Evolutionary conservation across 129 eudicot species (phyloP), one percentile per base, ranked within the genome.

Genomic region (Smallanthus sonchifolius): DNA sequence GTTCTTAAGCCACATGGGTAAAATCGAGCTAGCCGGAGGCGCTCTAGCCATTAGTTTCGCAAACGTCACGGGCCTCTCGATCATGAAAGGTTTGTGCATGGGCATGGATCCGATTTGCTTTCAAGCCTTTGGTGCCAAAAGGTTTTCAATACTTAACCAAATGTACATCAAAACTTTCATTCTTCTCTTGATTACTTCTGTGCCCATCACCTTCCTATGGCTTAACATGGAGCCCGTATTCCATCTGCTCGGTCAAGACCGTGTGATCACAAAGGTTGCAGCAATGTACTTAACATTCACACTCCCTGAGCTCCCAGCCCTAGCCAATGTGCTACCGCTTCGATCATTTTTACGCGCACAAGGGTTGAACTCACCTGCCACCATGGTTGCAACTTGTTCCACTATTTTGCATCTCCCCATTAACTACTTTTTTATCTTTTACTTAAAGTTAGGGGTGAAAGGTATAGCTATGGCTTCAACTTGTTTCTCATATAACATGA

Each of bases 81-180:
- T 94, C 51, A 86, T 94, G 82, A 94, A 91, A 73, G 98, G 98
- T 17, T 84, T 94, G 37, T 86, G 91, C 75, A 86, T 86, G 86
- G 98, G 92, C 10, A 94, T 94, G 98, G 98, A 94, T 7, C 97
- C 98, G 38, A 90, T 94, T 48, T 94, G 98, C 73, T 81, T 80
- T 76, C 98, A 94, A 74, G 97, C 98, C 44, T 94, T 70, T 72
- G 98, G 98, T 48, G 98, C 98, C 77, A 90, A 80, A 75, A 78
- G 90, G 75, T 86, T 80, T 70, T 69, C 89, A 1, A 76, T 90
- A 15, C 82, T 94, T 11, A 82, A 48, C 91, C 96, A 94, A 44
- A 94, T 85, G 13, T 88, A 86, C 81, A 73, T 88, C 67, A 90
- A 80, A 72, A 88, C 87, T 4, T 67, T 81, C 80, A 56, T 84